Percentiles rank a stretch among this genome's conserved stretches.
phyloP scores from a whole-genome alignment of 345 rosid species.

The Bretschneidera sinensis region DNA sequence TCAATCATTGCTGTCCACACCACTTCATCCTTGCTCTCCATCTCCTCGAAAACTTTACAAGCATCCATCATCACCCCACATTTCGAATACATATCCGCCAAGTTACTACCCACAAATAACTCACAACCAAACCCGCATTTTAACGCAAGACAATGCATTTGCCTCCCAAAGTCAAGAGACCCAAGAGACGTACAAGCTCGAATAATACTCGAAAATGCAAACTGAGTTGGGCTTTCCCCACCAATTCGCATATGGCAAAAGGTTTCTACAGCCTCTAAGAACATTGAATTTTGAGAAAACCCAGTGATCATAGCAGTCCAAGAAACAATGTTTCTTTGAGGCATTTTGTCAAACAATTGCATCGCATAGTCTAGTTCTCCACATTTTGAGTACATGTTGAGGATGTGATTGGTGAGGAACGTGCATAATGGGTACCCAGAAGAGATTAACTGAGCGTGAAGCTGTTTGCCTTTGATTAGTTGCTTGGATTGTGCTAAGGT shows the following conservation, averaged over 20 bases:
- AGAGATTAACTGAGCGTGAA: constrained; percentile 17
- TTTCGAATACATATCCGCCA: constrained; percentile 17
- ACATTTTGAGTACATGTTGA: constrained; percentile 10
- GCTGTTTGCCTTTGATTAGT: constrained; percentile 6
- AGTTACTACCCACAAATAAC: constrained; percentile 14
- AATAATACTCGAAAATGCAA: constrained; percentile 12
- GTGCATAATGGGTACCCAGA: constrained; percentile 12
- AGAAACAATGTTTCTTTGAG: constrained; percentile 26
- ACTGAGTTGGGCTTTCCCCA: constrained; percentile 15
- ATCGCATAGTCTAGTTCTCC: constrained; percentile 16
- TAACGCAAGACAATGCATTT: constrained; percentile 14
- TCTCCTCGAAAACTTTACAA: constrained; percentile 23
- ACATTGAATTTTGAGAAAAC: constrained; percentile 21
- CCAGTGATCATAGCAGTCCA: constrained; percentile 36
- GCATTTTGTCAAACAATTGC: constrained; percentile 29
- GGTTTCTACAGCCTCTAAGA: constrained; percentile 4
- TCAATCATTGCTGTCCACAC: constrained; percentile 33
- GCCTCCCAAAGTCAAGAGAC: constrained; percentile 3
- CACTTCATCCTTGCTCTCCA: constrained; percentile 29
- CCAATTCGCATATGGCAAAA: constrained; percentile 7
- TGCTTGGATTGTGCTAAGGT: constrained; percentile 1
- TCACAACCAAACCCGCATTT: constrained; percentile 11
- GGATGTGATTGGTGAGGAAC: constrained; percentile 11
- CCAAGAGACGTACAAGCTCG: constrained; percentile 15
- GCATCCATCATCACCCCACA: constrained; percentile 21